Base-by-base conservation (phyloP, 2,329 filamentous ascomycete species). In the Fusarium buharicum region DNA sequence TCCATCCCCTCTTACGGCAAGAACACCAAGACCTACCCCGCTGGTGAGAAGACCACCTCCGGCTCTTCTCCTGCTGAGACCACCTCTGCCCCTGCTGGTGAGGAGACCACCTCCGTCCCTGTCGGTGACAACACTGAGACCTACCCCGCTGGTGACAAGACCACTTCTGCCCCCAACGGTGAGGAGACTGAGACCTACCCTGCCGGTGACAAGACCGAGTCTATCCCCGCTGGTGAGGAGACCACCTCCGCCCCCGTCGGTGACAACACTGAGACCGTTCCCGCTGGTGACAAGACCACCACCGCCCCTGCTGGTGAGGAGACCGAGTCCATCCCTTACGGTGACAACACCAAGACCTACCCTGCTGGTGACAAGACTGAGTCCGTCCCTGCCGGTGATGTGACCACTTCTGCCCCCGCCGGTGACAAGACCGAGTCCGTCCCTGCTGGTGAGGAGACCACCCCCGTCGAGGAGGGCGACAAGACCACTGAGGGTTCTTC, bases 1-100 rank as follows among this genome's bases (percentile, higher is more conserved):
- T 62, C 59, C 27, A 47, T 57, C 50, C 56, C 67, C 39, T 37
- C 3, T 3, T 41, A 55, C 11, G 37, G 14, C 17, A 43, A 66
- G 52, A 46, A 53, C 51, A 33, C 24, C 24, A 30, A 45, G 18
- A 28, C 36, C 57, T 14, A 46, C 7, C 63, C 63, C 12, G 28
- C 38, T 8, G 63, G 58, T 1, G 61, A 53, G 45, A 27, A 64
- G 52, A 64, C 55, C 22, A 65, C 47, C 5, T 51, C 59, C 5
- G 41, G 82, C 81, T 45, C 73, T 83, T 70, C 82, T 76, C 76
- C 77, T 52, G 84, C 82, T 38, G 69, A 74, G 3, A 72, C 79
- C 53, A 75, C 76, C 57, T 85, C 70, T 85, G 84, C 80, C 84
- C 83, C 30, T 7, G 9, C 14, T 20, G 82, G 85, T 58, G 85